Conservation (phyloP, 2,329 filamentous ascomycete species). For the Hawksworthiomyces lignivorus region DNA sequence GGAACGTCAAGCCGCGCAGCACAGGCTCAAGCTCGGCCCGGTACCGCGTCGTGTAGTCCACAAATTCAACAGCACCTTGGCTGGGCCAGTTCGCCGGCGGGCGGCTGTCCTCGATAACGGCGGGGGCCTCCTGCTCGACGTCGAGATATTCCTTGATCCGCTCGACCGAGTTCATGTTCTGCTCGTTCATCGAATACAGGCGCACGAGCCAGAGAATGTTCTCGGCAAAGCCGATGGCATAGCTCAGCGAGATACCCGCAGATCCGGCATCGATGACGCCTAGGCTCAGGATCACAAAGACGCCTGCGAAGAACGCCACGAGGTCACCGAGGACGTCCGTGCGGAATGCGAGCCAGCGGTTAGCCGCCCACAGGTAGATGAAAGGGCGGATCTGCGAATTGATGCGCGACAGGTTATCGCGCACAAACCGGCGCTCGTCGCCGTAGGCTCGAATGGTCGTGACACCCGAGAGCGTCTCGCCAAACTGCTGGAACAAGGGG, state of each 20-base stretch:
- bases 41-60: slow-evolving; percentile 83
- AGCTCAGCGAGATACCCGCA: slow-evolving; percentile 88
- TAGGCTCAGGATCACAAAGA: slow-evolving; percentile 79
- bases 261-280: slow-evolving; percentile 82
- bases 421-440: slow-evolving; percentile 85
- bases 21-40: slow-evolving; percentile 81
- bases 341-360: slow-evolving; percentile 91
- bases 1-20: slow-evolving; percentile 75
- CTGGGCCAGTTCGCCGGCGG: slow-evolving; percentile 79
- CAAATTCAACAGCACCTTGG: slow-evolving; percentile 78
- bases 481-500: slow-evolving; percentile 95
- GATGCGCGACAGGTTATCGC: slow-evolving; percentile 81
- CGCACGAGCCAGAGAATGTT: slow-evolving; percentile 95
- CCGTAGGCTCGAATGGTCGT: slow-evolving; percentile 96
- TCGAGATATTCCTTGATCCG: slow-evolving; percentile 96
- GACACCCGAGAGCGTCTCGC: slow-evolving; percentile 88
- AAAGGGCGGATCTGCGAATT: slow-evolving; percentile 90
- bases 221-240: slow-evolving; percentile 94
- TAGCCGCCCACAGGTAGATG: slow-evolving; percentile 93
- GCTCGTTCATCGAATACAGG: slow-evolving; percentile 89
- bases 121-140: slow-evolving; percentile 82
- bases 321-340: slow-evolving; percentile 86
- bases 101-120: slow-evolving; percentile 68
- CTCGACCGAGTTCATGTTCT: slow-evolving; percentile 99
- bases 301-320: slow-evolving; percentile 87